Evolutionary conservation across 345 rosid species (phyloP), one percentile per base, ranked within the genome.

Genomic region (Lagerstroemia speciosa): DNA sequence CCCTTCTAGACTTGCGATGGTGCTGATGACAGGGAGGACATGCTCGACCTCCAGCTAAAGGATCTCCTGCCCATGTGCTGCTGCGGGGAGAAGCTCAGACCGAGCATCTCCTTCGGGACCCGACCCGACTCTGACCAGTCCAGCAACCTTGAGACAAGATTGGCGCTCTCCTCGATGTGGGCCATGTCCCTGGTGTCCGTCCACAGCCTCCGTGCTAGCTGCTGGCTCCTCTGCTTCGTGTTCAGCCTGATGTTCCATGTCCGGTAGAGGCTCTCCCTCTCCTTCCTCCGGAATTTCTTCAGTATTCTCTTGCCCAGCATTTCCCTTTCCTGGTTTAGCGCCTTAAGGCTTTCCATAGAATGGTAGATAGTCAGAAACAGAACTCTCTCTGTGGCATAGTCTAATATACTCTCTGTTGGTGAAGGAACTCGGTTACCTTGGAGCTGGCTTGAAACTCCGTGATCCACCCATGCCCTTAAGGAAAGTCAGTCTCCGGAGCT

Each of bases 81-180:
- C 40, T 31, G 60, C 16, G 62, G 41, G 58, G 70, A 31, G 61
- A 67, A 53, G 70, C 70, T 67, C 24, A 67, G 70, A 17, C 70
- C 70, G 29, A 67, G 31, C 70, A 67, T 46, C 62, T 67, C 70
- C 45, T 30, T 67, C n/a, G 60, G 70, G 10, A 67, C 41, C 62
- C 24, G 62, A 22, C 40, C 36, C 5, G 62, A 8, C 61, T 53
- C 70, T 9, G 50, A 65, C 48, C 16, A 37, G 19, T 84, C 88
- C 72, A 89, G 75, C 60, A 94, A 79, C 84, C 80, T 89, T 17
- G 90, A 87, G 8, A 94, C 86, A 29, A 83, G 77, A 24, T 82
- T 46, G 41, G 99, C 93, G 50, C 97, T 94, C 76, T 91, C 86
- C 24, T 81, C 64, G 52, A 87, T 65, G 48, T 94, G 96, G 9